phyloP scores from a whole-genome alignment of 1,284 basidiomycete genomes.

The Tilletia caries region DNA sequence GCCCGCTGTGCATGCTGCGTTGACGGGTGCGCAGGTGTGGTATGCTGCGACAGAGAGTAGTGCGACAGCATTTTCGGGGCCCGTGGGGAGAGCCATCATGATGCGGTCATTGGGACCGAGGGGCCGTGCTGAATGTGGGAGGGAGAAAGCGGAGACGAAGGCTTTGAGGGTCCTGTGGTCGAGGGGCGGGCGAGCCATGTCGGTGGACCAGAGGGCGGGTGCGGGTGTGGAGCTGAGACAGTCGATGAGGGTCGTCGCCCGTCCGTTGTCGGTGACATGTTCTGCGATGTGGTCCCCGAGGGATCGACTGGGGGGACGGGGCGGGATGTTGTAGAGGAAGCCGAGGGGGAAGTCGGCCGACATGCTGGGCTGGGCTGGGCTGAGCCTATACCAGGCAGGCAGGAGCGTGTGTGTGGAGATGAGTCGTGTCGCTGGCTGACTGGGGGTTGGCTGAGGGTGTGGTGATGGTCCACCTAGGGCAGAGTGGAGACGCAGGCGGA shows the following conservation, averaged over 20 bases:
- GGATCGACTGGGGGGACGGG: constrained; percentile 34
- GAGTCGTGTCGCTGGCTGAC: background rate
- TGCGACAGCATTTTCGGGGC: constrained; percentile 50
- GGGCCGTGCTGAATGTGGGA: constrained; percentile 34
- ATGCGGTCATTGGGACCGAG: constrained; percentile 50
- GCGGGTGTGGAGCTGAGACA: constrained; percentile 44
- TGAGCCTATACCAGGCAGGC: too few species aligned
- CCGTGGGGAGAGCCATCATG: constrained; percentile 53
- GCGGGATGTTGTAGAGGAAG: constrained; percentile 45
- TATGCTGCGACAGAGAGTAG: constrained; percentile 48
- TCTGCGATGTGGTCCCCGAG: constrained; percentile 50
- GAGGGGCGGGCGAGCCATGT: constrained; percentile 46
- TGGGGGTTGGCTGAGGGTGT: too few species aligned
- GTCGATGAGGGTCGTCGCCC: constrained; percentile 43
- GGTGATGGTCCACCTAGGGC: too few species aligned
- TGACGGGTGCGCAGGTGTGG: constrained; percentile 52
- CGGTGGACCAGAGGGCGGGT: constrained; percentile 51
- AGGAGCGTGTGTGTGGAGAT: too few species aligned
- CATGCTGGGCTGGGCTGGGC: constrained; percentile 33
- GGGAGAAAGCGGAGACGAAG: constrained; percentile 43
- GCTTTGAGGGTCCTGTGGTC: constrained; percentile 47
- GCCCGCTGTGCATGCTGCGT: constrained; percentile 50
- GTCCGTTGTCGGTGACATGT: constrained; percentile 50
- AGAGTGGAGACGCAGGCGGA: too few species aligned
- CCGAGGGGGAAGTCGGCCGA: constrained; percentile 43